Evolutionary conservation across 768 basidiomycete genomes (phyloP), one percentile per base, ranked within the genome.

Genomic region (Postia placenta): DNA sequence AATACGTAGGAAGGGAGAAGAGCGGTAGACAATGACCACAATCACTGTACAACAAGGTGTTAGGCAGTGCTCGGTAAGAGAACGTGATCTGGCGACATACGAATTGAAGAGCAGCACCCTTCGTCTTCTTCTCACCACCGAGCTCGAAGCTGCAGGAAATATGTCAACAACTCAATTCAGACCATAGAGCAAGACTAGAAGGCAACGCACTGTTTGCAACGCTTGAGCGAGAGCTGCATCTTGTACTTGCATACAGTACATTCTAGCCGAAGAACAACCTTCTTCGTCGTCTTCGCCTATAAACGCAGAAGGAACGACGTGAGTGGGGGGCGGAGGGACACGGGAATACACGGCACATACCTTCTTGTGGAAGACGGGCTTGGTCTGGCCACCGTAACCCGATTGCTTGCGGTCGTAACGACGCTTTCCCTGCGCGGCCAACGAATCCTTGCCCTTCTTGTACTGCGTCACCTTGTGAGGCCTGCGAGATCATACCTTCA

Each of bases 331-430:
- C n/a, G n/a, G n/a, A n/a, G n/a, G n/a, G n/a, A n/a, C n/a, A n/a
- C n/a, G n/a, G n/a, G n/a, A n/a, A n/a, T n/a, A n/a, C n/a, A n/a
- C n/a, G n/a, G 14, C 1, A 50, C 25, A 62, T 57, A 84, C 92
- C 86, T 96, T 98, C 81, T 99, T 99, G 89, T 99, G 96, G 87
- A 99, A 99, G 73, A 99, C 94, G 53, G 95, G 95, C 78, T 99
- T 99, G 52, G 95, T 99, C 80, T 99, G 95, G 75, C 95, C 95
- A 87, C 95, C 95, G 75, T 97, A 98, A 73, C 95, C 90, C 57
- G 86, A 87, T 72, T 90, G 93, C 82, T 96, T 95, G 65, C 95
- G 87, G 78, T 98, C 96, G 75, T 99, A 98, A 76, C 96, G 92
- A 64, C 96, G 89, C 85, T 99, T 98, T 76, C 96, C 96, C 76